Evolutionary conservation across 805 yeast species (phyloP).

Genomic region (Kuraishia piskuri): DNA sequence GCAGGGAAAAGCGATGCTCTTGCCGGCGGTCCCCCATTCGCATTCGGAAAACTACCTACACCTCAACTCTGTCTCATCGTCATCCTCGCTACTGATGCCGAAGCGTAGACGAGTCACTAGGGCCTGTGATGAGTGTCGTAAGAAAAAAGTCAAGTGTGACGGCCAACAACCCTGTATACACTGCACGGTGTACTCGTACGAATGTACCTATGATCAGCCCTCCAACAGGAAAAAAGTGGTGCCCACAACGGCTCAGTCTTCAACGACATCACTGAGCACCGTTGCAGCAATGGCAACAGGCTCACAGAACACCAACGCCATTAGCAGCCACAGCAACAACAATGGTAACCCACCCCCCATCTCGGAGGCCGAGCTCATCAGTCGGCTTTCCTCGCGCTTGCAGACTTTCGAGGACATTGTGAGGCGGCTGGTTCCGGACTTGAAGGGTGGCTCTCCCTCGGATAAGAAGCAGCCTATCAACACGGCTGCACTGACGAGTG

Average conservation of each 20-base stretch:
- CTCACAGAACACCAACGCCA: background rate
- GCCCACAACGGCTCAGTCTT: constrained; percentile 8
- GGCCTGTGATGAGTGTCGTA: constrained; percentile 71
- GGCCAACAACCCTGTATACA: constrained; percentile 73
- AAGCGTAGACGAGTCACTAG: constrained; percentile 61
- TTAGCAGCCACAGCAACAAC: constrained; percentile 1
- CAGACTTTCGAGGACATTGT: constrained; percentile 24
- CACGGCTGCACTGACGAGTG: constrained; percentile 22
- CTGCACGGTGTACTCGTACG: constrained; percentile 81
- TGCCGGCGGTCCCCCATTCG: background rate
- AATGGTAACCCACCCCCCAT: constrained; percentile 3
- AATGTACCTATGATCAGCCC: constrained; percentile 80
- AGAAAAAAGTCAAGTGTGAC: constrained; percentile 73
- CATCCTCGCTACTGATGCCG: constrained; percentile 10
- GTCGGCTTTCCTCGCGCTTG: constrained; percentile 21
- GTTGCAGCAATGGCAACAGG: background rate
- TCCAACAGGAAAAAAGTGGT: constrained; percentile 37
- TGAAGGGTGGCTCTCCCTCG: constrained; percentile 14
- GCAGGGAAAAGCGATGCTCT: background rate
- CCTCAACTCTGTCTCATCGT: background rate
- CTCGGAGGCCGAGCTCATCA: constrained; percentile 19
- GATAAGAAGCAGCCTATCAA: constrained; percentile 22
- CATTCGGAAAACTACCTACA: background rate
- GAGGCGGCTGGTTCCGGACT: constrained; percentile 21
- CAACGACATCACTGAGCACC: constrained; percentile 1